phyloP scores from a whole-genome alignment of 176 grass and related monocot species.

The Oryza rufipogon region DNA sequence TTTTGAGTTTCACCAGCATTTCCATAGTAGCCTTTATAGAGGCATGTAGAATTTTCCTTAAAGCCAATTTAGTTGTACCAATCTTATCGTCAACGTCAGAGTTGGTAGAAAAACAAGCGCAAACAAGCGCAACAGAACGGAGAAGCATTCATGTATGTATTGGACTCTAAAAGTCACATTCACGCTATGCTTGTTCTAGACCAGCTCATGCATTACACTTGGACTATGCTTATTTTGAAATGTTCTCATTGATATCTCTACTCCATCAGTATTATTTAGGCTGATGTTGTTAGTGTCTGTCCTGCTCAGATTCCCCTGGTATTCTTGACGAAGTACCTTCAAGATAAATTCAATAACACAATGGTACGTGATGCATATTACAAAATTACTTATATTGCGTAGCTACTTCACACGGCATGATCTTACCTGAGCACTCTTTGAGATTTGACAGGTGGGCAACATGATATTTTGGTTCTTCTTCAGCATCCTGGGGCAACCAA shows the following conservation, averaged over 20 bases:
- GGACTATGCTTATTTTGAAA: not conserved
- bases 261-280: not conserved
- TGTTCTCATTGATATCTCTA: not conserved
- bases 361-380: constrained; percentile 58
- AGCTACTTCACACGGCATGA: not conserved
- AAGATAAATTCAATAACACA: constrained; percentile 72
- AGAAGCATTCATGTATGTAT: not conserved
- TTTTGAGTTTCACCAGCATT: not conserved
- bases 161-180: not conserved
- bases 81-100: not conserved
- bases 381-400: not conserved
- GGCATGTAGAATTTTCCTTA: not conserved
- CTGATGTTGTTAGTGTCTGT: constrained; percentile 33
- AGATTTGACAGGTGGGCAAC: constrained; percentile 76
- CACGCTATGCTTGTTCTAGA: not conserved
- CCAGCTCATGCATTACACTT: not conserved
- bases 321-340: constrained; percentile 82
- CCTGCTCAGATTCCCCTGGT: constrained; percentile 77
- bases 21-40: not conserved
- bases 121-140: not conserved
- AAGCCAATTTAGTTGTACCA: not conserved
- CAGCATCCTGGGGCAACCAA: constrained; percentile 94
- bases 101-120: not conserved
- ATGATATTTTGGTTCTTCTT: constrained; percentile 99
- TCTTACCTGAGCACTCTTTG: constrained; percentile 3